phyloP scores from a whole-genome alignment of 2,329 filamentous ascomycete genomes.

The Magnaporthiopsis poae region DNA sequence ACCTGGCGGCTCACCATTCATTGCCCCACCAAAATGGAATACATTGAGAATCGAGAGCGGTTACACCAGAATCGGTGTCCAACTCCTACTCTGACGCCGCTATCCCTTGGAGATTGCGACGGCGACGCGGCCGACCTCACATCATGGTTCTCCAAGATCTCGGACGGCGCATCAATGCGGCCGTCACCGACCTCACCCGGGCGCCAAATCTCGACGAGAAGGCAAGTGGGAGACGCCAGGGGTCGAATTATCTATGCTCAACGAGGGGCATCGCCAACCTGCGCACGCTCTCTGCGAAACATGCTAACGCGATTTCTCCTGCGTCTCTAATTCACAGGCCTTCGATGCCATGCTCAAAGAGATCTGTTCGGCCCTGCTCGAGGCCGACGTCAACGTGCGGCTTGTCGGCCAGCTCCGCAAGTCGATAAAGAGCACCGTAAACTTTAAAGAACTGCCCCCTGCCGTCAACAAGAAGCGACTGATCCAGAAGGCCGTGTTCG shows the following conservation, averaged over 20 bases:
- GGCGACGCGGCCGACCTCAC: constrained; percentile 9
- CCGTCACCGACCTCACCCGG: constrained; percentile 83
- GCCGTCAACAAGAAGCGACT: constrained; percentile 96
- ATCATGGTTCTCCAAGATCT: constrained; percentile 97
- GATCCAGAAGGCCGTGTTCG: constrained; percentile 95
- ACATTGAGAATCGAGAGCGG: not conserved
- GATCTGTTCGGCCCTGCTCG: constrained; percentile 87
- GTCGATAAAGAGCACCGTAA: constrained; percentile 81
- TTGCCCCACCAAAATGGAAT: not conserved
- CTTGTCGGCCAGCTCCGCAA: constrained; percentile 86
- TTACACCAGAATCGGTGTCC: not conserved
- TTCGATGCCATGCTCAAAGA: constrained; percentile 98
- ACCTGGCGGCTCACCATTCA: not conserved
- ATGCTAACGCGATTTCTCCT: not conserved
- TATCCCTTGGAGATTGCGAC: constrained; percentile 1
- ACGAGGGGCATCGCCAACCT: not conserved
- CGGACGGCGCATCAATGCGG: constrained; percentile 94
- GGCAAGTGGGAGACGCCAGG: constrained; percentile 35
- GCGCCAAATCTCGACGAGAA: constrained; percentile 94
- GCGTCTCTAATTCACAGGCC: constrained; percentile 46
- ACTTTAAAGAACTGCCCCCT: constrained; percentile 85
- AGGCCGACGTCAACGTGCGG: constrained; percentile 93
- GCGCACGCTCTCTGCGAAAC: not conserved
- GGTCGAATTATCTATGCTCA: not conserved
- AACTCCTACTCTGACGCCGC: not conserved